These are phyloP conservation scores for Vachellia collinsii DNA, from an alignment of 306 rosid species.

Conservation along the genomic window DNA sequence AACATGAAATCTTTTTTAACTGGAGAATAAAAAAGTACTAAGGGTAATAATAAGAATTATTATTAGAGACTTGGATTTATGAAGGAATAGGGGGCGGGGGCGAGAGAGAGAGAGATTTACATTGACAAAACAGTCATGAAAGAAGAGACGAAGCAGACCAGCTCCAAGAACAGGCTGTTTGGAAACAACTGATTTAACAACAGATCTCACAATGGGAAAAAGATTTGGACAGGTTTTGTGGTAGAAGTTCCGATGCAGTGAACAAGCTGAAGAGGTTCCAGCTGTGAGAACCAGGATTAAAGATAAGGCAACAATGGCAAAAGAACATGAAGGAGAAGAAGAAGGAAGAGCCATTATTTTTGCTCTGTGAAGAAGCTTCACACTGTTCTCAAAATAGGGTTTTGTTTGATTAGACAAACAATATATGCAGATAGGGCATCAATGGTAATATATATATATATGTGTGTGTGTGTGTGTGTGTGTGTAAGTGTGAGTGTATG, in stretches of 20 bases:
- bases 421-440: too few species aligned
- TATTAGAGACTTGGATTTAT: too few species aligned
- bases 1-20: too few species aligned
- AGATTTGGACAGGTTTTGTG: conserved; percentile 59
- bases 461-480: too few species aligned
- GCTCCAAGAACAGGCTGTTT: conserved; percentile 73
- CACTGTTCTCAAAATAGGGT: too few species aligned
- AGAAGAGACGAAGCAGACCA: conserved; percentile 74
- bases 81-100: too few species aligned
- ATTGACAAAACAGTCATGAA: conserved; percentile 88
- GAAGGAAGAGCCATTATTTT: conserved; percentile 42
- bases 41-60: too few species aligned
- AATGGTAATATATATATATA: too few species aligned
- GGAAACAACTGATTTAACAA: conserved; percentile 55
- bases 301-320: neutral
- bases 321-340: conserved; percentile 1
- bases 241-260: conserved; percentile 58
- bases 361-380: neutral
- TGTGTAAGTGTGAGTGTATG: too few species aligned
- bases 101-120: conserved; percentile 42
- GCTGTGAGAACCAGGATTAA: conserved; percentile 43
- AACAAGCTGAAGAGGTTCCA: conserved; percentile 43
- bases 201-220: conserved; percentile 37
- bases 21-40: too few species aligned
- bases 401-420: too few species aligned